A percentile compares a stretch with the other conserved stretches of the same genome.
Conservation (phyloP, 495 filamentous ascomycete genomes). For the Glonium stellatum region DNA sequence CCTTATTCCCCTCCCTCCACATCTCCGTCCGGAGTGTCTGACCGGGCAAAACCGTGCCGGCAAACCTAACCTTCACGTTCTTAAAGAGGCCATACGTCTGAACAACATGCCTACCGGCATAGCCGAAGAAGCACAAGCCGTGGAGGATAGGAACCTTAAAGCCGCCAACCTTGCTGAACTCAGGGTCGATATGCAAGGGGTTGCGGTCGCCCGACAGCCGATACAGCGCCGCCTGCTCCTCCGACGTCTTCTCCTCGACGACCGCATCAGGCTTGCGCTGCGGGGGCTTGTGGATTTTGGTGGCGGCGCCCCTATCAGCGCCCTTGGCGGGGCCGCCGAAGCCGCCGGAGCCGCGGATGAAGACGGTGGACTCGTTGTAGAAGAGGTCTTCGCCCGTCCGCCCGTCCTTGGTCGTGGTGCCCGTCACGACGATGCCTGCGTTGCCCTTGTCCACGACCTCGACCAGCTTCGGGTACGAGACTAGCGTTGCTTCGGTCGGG, state of each 20-base stretch:
- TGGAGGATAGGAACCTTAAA: slow-evolving; percentile 95
- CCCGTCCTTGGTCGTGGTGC: slow-evolving; percentile 72
- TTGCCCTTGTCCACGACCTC: slow-evolving; percentile 95
- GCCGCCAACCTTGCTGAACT: slow-evolving; percentile 88
- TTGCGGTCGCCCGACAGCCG: slow-evolving; percentile 88
- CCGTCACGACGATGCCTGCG: slow-evolving; percentile 76
- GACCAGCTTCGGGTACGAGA: slow-evolving; percentile 78
- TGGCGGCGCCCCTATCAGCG: slow-evolving; percentile 68
- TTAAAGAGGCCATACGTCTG: slow-evolving; percentile 75
- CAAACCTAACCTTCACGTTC: slow-evolving; percentile 96
- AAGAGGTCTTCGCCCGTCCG: slow-evolving; percentile 80
- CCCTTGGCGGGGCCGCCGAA: slow-evolving; percentile 84
- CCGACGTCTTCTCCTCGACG: slow-evolving; percentile 80
- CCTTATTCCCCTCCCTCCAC: slow-evolving; percentile 89
- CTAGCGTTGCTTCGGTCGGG: slow-evolving; percentile 73
- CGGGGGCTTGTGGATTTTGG: slow-evolving; percentile 70
- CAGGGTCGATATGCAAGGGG: slow-evolving; percentile 91
- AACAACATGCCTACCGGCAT: slow-evolving; percentile 84
- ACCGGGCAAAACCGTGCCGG: slow-evolving; percentile 83
- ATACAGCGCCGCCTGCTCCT: slow-evolving; percentile 95
- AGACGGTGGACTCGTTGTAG: slow-evolving; percentile 90
- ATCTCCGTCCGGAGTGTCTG: slow-evolving; percentile 95
- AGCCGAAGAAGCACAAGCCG: slow-evolving; percentile 91
- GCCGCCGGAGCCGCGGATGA: slow-evolving; percentile 86
- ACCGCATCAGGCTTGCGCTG: slow-evolving; percentile 70